Evolutionary conservation across 805 yeast species (phyloP), one percentile per base, ranked within the genome.

Genomic region (Komagataella kurtzmanii): DNA sequence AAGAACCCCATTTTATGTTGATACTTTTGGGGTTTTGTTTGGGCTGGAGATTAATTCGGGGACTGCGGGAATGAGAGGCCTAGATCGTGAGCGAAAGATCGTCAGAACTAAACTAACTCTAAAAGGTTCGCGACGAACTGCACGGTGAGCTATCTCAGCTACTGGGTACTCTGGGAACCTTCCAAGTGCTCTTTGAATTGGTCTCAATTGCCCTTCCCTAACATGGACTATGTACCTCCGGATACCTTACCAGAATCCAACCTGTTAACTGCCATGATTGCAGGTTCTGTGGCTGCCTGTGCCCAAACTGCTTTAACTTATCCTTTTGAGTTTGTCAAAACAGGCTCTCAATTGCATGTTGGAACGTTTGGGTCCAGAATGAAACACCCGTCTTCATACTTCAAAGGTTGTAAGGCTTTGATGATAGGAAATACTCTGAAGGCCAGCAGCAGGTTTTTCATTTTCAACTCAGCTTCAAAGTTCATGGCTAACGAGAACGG

Each of bases 351-450:
- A 10, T 10, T 30, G 40, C 40, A 30, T 30, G 40, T 30, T 30
- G 40, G 40, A 14, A 30, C 59, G 66, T 85, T 49, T 77, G 75
- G 52, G 56, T 66, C 14, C 60, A 63, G 17, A 65, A 68, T 21
- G 66, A 72, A 57, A 54, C 57, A 14, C 68, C 73, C 52, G n/a
- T 50, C 17, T 49, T 61, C 63, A 24, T 53, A 70, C 48, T 77
- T 68, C 59, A 64, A 67, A 18, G 97, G 98, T 1, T 79, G 87
- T 58, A 77, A 85, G 50, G 88, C 95, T 0, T 65, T 88, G 54
- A 84, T 88, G 44, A 56, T 81, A 0, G 97, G 97, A 3, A 80
- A 81, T 54, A 74, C 87, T 0, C 59, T 81, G 51, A 90, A 89
- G 65, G 83, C 95, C 3, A 72, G 79, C 6, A 77, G 88, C 6